phyloP scores from a whole-genome alignment of 2,329 filamentous ascomycete genomes.

The Stachybotrys chlorohalonatus region DNA sequence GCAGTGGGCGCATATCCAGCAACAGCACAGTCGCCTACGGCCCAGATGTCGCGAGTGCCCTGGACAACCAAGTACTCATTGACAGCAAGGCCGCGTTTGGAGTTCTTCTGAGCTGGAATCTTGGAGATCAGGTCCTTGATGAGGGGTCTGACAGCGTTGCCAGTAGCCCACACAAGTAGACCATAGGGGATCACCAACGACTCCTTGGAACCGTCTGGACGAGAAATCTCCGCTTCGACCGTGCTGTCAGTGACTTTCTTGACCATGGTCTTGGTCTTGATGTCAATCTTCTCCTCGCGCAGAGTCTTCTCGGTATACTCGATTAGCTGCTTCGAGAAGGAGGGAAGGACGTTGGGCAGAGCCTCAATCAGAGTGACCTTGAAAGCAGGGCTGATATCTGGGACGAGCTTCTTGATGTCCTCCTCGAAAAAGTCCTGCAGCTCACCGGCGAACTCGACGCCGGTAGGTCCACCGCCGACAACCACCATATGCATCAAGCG shows the following conservation, averaged over 20 bases:
- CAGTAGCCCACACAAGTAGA: slow-evolving; percentile 95
- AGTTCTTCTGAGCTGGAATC: slow-evolving; percentile 92
- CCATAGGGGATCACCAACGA: slow-evolving; percentile 82
- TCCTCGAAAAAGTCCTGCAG: slow-evolving; percentile 98
- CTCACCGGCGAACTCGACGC: slow-evolving; percentile 97
- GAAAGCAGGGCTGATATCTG: slow-evolving; percentile 90
- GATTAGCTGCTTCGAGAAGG: slow-evolving; percentile 98
- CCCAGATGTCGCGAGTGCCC: slow-evolving; percentile 95
- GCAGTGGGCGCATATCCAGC: slow-evolving; percentile 97
- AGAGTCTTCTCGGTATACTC: slow-evolving; percentile 99
- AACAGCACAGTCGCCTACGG: slow-evolving; percentile 92
- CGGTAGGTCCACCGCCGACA: slow-evolving; percentile 85
- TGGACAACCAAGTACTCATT: slow-evolving; percentile 99
- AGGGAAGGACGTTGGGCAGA: slow-evolving; percentile 89
- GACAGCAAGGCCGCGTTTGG: slow-evolving; percentile 85
- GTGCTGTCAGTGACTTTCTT: slow-evolving; percentile 91
- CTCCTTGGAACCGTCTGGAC: slow-evolving; percentile 77
- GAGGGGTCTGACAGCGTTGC: slow-evolving; percentile 84
- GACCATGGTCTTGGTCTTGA: slow-evolving; percentile 98
- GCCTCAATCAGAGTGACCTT: slow-evolving; percentile 96
- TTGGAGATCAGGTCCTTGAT: slow-evolving; percentile 86
- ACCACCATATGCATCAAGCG: slow-evolving; percentile 98
- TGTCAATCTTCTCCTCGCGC: slow-evolving; percentile 96
- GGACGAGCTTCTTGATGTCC: slow-evolving; percentile 96
- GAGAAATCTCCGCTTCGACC: slow-evolving; percentile 80